These are phyloP conservation scores for Pestalotiopsis fici DNA, from an alignment of 2,329 filamentous ascomycete species.

Conservation along the genomic window DNA sequence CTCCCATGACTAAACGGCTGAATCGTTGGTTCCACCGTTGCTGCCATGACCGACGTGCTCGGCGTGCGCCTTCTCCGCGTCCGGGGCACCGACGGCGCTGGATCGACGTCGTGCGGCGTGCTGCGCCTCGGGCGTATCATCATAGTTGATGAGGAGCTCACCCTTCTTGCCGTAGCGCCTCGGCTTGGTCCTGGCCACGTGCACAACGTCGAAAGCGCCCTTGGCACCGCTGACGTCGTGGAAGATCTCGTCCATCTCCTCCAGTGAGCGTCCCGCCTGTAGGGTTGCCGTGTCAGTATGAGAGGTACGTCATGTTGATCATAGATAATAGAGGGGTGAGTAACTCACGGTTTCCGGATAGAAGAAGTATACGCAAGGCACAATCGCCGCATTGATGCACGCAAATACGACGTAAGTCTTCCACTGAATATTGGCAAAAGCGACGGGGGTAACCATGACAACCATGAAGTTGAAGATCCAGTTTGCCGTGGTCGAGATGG, in stretches of 20 bases:
- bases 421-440: slow-evolving; percentile 6
- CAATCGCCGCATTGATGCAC: neutral
- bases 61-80: neutral
- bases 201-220: slow-evolving; percentile 3
- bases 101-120: neutral
- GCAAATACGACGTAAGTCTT: slow-evolving; percentile 8
- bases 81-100: neutral
- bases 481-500: slow-evolving; percentile 11
- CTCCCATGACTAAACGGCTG: neutral
- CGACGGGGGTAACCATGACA: slow-evolving; percentile 2
- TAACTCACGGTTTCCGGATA: neutral
- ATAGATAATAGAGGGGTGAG: neutral
- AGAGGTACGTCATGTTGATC: too few species aligned
- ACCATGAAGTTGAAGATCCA: slow-evolving; percentile 23
- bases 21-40: neutral
- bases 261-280: neutral
- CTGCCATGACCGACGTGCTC: neutral
- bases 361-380: slow-evolving; percentile 6
- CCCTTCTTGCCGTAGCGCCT: slow-evolving; percentile 7
- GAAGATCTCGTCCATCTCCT: slow-evolving; percentile 9
- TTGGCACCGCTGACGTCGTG: slow-evolving; percentile 5
- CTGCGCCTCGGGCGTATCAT: slow-evolving; percentile 1
- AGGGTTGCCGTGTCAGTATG: neutral
- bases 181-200: slow-evolving; percentile 3
- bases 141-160: slow-evolving; percentile 6